Evolutionary conservation across 306 rosid species (phyloP), one percentile per base, ranked within the genome.

Genomic region (Lathyrus aphaca): DNA sequence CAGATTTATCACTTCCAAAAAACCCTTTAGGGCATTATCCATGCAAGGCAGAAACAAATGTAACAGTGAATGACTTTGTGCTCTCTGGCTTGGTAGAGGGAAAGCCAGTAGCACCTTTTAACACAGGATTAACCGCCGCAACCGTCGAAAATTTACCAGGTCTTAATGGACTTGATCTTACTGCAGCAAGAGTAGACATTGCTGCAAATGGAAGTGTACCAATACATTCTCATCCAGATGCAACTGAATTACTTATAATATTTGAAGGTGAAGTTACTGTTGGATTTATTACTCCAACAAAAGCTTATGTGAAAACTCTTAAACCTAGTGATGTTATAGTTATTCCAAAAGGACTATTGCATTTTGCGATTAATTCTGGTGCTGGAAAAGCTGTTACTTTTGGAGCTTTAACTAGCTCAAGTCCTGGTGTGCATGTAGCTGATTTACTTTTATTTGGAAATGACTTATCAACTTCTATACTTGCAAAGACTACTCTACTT

Each of bases 21-120:
- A 27, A 10, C 16, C 58, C 71, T 46, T 66, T 27, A 46, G 71
- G 71, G 10, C 21, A 35, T 35, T 35, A 66, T 44, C 42, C 40
- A 11, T 66, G 71, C 71, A 66, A 66, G 10, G 3, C 58, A 30
- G 6, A 4, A 14, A 9, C 6, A 19, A 7, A 14, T 30, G 64
- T 58, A 30, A 58, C 64, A 14, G 23, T 15, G 23, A 8, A 58
- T 58, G 64, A 58, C 11, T 58, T 58, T 15, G 14, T 3, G 1
- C 30, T n/a, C 21, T 30, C 13, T 8, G 25, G 25, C 25, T 30
- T 58, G 8, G 42, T n/a, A n/a, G 17, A 15, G 1, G 62, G 39
- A 56, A 54, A 3, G 7, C 25, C n/a, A 54, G 15, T 2, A 6
- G 39, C 39, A 7, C 43, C 64, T 58, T 58, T 14, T 29, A 58